Evolutionary conservation across 495 filamentous ascomycete genomes (phyloP), one percentile per base, ranked within the genome.

Genomic region (Penicillium argentinense): DNA sequence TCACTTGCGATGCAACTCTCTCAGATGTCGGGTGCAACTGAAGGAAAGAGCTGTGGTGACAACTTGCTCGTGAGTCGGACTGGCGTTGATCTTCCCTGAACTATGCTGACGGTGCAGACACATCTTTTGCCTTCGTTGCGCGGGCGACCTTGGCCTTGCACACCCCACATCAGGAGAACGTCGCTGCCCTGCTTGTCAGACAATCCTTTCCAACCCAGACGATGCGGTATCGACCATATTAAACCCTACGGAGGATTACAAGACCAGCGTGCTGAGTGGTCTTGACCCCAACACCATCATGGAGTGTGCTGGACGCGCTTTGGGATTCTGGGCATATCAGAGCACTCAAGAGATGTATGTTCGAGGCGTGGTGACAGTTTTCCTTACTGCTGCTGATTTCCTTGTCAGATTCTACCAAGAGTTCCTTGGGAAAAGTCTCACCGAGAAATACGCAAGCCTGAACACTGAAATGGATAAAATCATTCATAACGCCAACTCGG

Each of bases 301-400:
- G 79, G 93, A 97, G 59, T 95, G 89, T 56, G 87, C 91, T 39
- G 86, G 86, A 9, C 78, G 89, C 45, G 93, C 85, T 4, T 64
- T 97, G 43, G 81, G 77, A 12, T 97, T 97, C 59, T 98, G 89
- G 87, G 82, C 84, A 26, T 97, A 96, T 62, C 93, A 97, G 55
- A 84, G 88, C 11, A 86, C 84, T 5, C 91, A 96, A 58, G 88
- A 97, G 69, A 90, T 97, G 90, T 95, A 55, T 30, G 53, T 53
- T 18, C n/a, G n/a, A n/a, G n/a, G n/a, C n/a, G n/a, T n/a, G n/a
- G n/a, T n/a, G n/a, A n/a, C n/a, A n/a, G n/a, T n/a, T n/a, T n/a
- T n/a, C n/a, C n/a, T n/a, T n/a, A n/a, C n/a, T n/a, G n/a, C n/a
- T n/a, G n/a, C n/a, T n/a, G n/a, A 3, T 21, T 28, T 49, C 19